phyloP scores from a whole-genome alignment of 1,284 basidiomycete genomes.

The Apiotrichum siamense region DNA sequence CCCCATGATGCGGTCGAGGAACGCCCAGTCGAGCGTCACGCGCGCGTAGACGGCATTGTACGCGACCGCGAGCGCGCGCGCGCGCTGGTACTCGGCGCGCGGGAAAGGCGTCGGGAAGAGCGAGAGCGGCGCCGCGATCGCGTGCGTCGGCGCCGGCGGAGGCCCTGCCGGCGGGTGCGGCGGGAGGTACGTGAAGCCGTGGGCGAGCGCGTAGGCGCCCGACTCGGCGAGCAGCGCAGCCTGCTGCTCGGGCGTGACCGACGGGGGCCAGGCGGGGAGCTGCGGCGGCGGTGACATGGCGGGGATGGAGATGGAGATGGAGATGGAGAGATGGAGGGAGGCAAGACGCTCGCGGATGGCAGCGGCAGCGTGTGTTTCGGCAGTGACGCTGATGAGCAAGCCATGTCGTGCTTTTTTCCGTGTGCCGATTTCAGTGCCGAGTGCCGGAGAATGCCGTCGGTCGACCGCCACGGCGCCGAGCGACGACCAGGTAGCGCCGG shows the following conservation, averaged over 20 bases:
- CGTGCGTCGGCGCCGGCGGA: conserved; percentile 56
- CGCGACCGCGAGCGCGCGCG: conserved; percentile 61
- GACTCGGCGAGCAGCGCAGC: conserved; percentile 60
- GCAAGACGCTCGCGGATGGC: too few relatives aligned
- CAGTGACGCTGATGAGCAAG: conserved; percentile 1
- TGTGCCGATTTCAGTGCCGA: too few relatives aligned
- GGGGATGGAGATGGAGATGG: neutral
- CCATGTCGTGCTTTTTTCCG: conserved; percentile 2
- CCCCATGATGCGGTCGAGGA: conserved; percentile 78
- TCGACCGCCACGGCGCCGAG: too few relatives aligned
- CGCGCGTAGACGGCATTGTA: conserved; percentile 85
- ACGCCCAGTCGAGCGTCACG: conserved; percentile 70
- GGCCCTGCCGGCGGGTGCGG: conserved; percentile 49
- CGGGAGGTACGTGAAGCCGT: conserved; percentile 78
- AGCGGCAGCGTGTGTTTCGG: too few relatives aligned
- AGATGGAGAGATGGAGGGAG: neutral
- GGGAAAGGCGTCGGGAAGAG: conserved; percentile 86
- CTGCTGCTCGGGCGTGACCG: conserved; percentile 56
- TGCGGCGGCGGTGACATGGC: neutral
- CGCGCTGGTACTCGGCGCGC: conserved; percentile 61
- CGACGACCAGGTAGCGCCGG: too few relatives aligned
- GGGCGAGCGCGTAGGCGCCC: conserved; percentile 75
- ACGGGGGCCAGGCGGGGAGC: conserved; percentile 65
- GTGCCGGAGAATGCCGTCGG: too few relatives aligned
- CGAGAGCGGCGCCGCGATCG: conserved; percentile 82